Evolutionary conservation across 257 asterid genomes (phyloP).

Genomic region (Salvia hispanica): DNA sequence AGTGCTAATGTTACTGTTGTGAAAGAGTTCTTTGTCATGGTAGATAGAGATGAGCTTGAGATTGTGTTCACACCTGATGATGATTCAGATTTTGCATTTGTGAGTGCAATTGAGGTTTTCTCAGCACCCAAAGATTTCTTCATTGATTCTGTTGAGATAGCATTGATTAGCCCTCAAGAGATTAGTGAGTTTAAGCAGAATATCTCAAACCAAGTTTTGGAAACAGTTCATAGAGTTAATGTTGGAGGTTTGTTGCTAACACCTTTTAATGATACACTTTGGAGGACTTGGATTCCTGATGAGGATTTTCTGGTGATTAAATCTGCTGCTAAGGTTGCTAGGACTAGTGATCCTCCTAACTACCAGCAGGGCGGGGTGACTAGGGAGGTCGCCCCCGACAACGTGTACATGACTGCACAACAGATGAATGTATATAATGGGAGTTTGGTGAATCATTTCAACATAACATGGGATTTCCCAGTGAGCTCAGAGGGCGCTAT

Average conservation of each 20-base stretch:
- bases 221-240: conserved; percentile 77
- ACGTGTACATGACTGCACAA: conserved; percentile 76
- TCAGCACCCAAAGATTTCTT: conserved; percentile 71
- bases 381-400: conserved; percentile 68
- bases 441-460: conserved; percentile 46
- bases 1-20: conserved; percentile 36
- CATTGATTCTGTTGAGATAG: conserved; percentile 52
- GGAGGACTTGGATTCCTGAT: conserved; percentile 84
- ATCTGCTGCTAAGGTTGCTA: conserved; percentile 68
- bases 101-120: conserved; percentile 72
- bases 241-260: conserved; percentile 80
- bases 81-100: conserved; percentile 54
- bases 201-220: conserved; percentile 52
- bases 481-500: conserved; percentile 36
- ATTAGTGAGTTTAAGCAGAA: conserved; percentile 63
- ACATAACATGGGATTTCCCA: conserved; percentile 75
- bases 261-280: conserved; percentile 79
- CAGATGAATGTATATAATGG: conserved; percentile 60
- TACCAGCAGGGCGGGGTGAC: conserved; percentile 72
- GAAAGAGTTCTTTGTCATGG: conserved; percentile 64
- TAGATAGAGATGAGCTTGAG: conserved; percentile 51
- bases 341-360: conserved; percentile 51
- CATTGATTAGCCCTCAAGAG: conserved; percentile 50
- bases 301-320: conserved; percentile 61
- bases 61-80: conserved; percentile 50